Evolutionary conservation across 1,139 yeast species (phyloP).

Genomic region (Nakaseomyces glabratus): DNA sequence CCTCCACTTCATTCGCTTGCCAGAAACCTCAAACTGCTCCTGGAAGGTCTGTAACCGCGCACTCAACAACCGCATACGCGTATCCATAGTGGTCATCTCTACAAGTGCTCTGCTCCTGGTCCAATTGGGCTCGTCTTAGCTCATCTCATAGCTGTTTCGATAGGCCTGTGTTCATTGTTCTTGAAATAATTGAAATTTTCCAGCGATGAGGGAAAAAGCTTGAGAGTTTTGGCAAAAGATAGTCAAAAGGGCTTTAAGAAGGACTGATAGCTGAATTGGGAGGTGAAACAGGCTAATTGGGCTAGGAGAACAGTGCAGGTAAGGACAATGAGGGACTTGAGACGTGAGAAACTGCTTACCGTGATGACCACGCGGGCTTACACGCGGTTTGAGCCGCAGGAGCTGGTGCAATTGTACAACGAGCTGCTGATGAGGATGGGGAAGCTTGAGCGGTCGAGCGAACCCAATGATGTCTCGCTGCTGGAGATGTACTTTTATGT

Average conservation of each 20-base stretch:
- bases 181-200: too few species aligned
- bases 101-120: too few species aligned
- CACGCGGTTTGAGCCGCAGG: conserved; percentile 34
- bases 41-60: conserved; percentile 27
- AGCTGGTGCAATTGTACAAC: conserved; percentile 31
- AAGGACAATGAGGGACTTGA: conserved; percentile 1
- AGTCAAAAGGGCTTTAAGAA: too few species aligned
- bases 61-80: conserved; percentile 5
- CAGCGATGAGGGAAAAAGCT: too few species aligned
- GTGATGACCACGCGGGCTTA: conserved; percentile 35
- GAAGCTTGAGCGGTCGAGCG: conserved; percentile 25
- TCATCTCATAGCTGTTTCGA: too few species aligned
- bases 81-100: too few species aligned
- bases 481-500: conserved; percentile 68
- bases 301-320: neutral
- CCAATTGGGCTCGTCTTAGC: too few species aligned
- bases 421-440: conserved; percentile 28
- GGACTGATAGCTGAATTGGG: neutral
- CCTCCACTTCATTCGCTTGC: conserved; percentile 33
- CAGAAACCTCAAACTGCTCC: conserved; percentile 23
- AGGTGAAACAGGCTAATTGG: neutral
- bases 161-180: too few species aligned
- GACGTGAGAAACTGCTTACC: conserved; percentile 12
- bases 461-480: conserved; percentile 48
- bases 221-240: too few species aligned